phyloP scores from a whole-genome alignment of 805 yeast species.

The Barnettozyma wickerhamii region DNA sequence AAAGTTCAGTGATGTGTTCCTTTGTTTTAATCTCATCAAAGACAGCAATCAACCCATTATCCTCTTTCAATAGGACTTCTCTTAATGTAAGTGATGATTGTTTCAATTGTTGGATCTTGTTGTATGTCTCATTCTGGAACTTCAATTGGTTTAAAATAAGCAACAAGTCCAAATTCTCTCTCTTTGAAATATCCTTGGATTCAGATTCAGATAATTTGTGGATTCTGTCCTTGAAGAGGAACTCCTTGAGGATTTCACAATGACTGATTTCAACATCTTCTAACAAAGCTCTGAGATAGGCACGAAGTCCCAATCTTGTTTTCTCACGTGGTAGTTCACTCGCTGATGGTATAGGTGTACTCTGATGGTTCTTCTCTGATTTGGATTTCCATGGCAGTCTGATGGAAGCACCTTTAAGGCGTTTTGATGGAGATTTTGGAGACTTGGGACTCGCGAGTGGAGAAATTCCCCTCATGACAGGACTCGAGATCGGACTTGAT shows the following conservation, averaged over 20 bases:
- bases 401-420: background rate
- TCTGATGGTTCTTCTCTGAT: background rate
- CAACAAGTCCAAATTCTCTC: slow-evolving; percentile 60
- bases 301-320: slow-evolving; percentile 71
- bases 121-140: slow-evolving; percentile 68
- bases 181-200: slow-evolving; percentile 47
- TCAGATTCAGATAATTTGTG: slow-evolving; percentile 38
- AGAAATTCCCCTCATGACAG: too few species aligned
- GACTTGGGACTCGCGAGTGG: background rate
- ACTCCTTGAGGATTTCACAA: slow-evolving; percentile 47
- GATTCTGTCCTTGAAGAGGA: slow-evolving; percentile 42
- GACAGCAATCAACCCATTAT: slow-evolving; percentile 53
- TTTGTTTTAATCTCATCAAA: slow-evolving; percentile 63
- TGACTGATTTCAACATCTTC: slow-evolving; percentile 52
- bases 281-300: slow-evolving; percentile 55
- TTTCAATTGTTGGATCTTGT: slow-evolving; percentile 50
- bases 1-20: slow-evolving; percentile 47
- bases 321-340: slow-evolving; percentile 60
- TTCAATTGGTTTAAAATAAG: slow-evolving; percentile 58
- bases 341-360: background rate
- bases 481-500: background rate
- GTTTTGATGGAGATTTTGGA: background rate
- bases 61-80: slow-evolving; percentile 43
- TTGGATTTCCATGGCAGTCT: slow-evolving; percentile 3
- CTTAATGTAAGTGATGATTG: slow-evolving; percentile 58